A percentile compares a stretch with the other conserved stretches of the same genome.
Evolutionary conservation across 1,284 basidiomycete genomes (phyloP).

Genomic region (Rhodotorula sp.): DNA sequence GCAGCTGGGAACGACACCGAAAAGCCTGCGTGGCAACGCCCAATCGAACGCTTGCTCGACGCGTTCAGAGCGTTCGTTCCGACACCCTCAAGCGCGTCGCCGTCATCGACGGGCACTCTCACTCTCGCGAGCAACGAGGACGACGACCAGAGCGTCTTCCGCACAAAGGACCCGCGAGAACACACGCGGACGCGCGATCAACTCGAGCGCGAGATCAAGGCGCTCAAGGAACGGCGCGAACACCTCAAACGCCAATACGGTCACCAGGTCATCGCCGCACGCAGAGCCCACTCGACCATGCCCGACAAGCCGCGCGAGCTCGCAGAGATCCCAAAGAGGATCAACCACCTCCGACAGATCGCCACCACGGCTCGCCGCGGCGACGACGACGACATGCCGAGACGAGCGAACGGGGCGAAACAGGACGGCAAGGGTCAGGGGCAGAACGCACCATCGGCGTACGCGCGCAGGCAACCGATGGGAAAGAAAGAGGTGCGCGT

Average conservation of each 20-base stretch:
- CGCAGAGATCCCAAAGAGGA: too few relatives aligned
- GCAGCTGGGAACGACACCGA: background rate
- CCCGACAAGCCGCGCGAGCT: too few relatives aligned
- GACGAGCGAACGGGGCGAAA: background rate
- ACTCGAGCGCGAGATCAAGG: background rate
- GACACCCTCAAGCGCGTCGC: too few relatives aligned
- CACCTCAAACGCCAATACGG: background rate
- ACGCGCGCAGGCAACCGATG: constrained; percentile 8
- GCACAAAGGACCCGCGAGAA: too few relatives aligned
- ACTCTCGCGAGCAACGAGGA: too few relatives aligned
- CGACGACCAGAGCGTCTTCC: too few relatives aligned
- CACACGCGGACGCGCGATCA: too few relatives aligned
- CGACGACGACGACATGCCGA: background rate
- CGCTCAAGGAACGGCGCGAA: background rate
- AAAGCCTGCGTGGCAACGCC: background rate
- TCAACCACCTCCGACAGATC: too few relatives aligned
- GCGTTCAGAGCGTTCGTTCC: background rate
- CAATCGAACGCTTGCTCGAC: background rate
- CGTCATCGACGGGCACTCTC: too few relatives aligned
- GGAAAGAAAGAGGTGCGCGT: constrained; percentile 10
- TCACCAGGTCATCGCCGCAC: background rate
- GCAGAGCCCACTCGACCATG: too few relatives aligned
- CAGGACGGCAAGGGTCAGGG: too few relatives aligned
- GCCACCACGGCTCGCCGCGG: background rate
- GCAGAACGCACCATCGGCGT: background rate